Evolutionary conservation across 2,329 filamentous ascomycete genomes (phyloP), one percentile per base, ranked within the genome.

Genomic region (Calonectria ilicicola): DNA sequence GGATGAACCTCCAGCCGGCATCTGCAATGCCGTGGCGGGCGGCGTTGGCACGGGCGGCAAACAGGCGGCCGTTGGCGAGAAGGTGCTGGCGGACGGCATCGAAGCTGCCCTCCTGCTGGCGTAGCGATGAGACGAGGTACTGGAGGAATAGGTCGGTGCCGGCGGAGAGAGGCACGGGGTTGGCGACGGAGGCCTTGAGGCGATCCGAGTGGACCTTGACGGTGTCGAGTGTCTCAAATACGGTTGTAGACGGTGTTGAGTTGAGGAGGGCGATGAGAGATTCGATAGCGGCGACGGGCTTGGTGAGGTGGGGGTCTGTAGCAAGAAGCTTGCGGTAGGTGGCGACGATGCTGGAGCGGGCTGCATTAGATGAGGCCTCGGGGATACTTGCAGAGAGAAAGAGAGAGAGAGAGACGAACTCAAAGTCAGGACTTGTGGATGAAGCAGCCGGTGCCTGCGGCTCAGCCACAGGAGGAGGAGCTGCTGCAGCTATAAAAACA

Each of bases 121-220:
- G 90, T 82, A 93, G 88, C 75, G 89, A 95, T 69, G 92, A 92
- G 80, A 98, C 93, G 78, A 99, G 91, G 85, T 98, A 98, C 82
- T 96, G 93, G 83, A 97, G 94, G 88, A 99, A 98, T 72, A 98
- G 91, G 83, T 98, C 96, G 72, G 96, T 98, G 80, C 97, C 97
- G 68, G 97, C 97, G 62, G 94, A 95, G 19, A 98, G 91, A 5
- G 96, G 96, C 69, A 98, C 94, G 17, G 96, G 94, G 85, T 99
- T 98, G 9, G 93, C 89, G 66, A 98, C 93, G 23, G 92, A 91
- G 70, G 89, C 88, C 83, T 96, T 96, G 75, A 99, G 91, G 79
- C 92, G 91, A 65, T 91, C 88, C 64, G 95, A 96, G 82, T 97
- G 93, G 58, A 89, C 91, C 80, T 93, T 92, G 75, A 98, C 91